Conservation (phyloP, 805 yeast species). For the Ogataea trehaloabstinens region DNA sequence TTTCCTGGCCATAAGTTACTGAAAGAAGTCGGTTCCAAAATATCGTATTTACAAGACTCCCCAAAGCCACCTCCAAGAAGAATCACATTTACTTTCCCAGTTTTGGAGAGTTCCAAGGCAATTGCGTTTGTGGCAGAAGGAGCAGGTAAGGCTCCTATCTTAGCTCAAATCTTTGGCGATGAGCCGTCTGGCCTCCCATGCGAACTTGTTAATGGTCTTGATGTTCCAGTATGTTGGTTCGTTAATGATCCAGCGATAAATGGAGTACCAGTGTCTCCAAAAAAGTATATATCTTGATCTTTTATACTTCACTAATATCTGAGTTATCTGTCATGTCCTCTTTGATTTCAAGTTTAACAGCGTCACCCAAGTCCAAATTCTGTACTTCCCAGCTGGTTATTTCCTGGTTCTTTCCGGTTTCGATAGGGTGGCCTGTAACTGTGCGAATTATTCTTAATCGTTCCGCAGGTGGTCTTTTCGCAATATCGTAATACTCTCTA, state of each 20-base stretch:
- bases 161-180: conserved; percentile 66
- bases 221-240: conserved; percentile 71
- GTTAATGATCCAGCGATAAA: conserved; percentile 75
- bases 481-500: conserved; percentile 43
- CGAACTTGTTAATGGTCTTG: conserved; percentile 64
- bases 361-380: conserved; percentile 27
- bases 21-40: conserved; percentile 46
- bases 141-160: conserved; percentile 70
- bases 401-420: conserved; percentile 12
- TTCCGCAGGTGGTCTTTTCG: conserved; percentile 44
- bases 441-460: conserved; percentile 53
- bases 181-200: conserved; percentile 56
- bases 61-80: conserved; percentile 95
- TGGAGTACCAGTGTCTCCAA: conserved; percentile 43
- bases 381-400: conserved; percentile 30
- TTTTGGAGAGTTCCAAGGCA: conserved; percentile 48
- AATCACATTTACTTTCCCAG: conserved; percentile 83
- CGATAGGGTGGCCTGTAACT: conserved; percentile 42
- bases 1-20: conserved; percentile 82
- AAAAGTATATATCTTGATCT: conserved; percentile 11
- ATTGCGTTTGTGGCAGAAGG: conserved; percentile 91
- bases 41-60: conserved; percentile 72
- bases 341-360: conserved; percentile 23
- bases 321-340: conserved; percentile 14
- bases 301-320: conserved; percentile 1